Base-by-base conservation (phyloP, 1,284 basidiomycete species). In the Cutaneotrichosporon daszewskae region DNA sequence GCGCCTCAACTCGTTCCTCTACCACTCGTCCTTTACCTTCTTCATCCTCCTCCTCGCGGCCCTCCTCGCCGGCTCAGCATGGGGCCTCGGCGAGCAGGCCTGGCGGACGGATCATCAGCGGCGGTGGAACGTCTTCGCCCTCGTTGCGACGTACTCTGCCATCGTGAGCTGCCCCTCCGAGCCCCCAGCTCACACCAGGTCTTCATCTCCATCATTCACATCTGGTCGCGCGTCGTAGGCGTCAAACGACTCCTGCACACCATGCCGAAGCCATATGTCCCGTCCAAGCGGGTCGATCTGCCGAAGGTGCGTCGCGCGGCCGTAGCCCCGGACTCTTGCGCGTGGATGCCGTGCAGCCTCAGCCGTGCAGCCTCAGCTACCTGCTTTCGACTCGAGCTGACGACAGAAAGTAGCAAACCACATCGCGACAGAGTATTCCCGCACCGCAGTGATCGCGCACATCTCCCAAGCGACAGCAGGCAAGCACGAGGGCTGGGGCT, bases 401-500 rank as follows among this genome's bases (percentile, higher is more conserved):
- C 39, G 5, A 14, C 27, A 89, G 85, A 69, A 75, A 20, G 84
- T 89, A 8, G 78, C 83, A 53, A 74, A 78, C 43, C 85, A 84
- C 59, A 79, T 90, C 48, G 75, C 77, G 49, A 82, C 84, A 53
- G 87, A 91, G 60, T 87, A 85, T 64, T 77, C 81, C 5, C 79
- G 87, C 16, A 76, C 83, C 19, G 85, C 85, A 55, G 74, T 88
- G 32, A 78, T 89, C 49, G 77, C 83, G 13, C 80, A 85, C 64
- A 80, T 86, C 58, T 82, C 83, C 12, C 77, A 83, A 51, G 86
- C 87, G 11, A 82, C 79, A 55, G 78, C 80, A 34, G 78, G 77
- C 1, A 72, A 74, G 48, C 87, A 86, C 55, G 79, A 83, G 48
- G 87, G 87, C 12, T 90, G 87, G 86, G 87, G 87, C 14, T 71